Base-by-base conservation (phyloP, 371 early-diverging fungal species). In the Mortierella polycephala region DNA sequence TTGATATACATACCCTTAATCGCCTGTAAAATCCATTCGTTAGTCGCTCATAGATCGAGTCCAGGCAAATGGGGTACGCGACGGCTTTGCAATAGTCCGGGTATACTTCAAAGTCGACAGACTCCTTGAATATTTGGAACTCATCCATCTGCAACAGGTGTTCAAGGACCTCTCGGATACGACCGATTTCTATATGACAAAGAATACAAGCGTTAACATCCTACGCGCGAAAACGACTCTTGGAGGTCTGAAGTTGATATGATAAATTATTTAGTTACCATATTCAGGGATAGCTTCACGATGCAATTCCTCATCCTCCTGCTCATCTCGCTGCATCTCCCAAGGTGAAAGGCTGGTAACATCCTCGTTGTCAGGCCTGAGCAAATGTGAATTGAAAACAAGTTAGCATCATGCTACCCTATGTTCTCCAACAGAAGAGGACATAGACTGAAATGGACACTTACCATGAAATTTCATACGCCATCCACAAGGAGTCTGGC, bases 1-100 rank as follows among this genome's bases (percentile, higher is more conserved):
- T 18, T 21, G 2, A 13, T 18, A 9, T 1, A 20, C 59, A 61
- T 83, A 82, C 92, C 64, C 86, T 87, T 45, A 80, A 50, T 4
- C 86, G 83, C n/a, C 94, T 83, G 66, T 93, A 93, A 66, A 86
- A 93, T 7, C 82, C 75, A 64, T 83, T 88, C 0, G 80, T 60
- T 9, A 93, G 58, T 37, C 94, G 85, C 41, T 87, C 85, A 7
- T 65, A 54, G 14, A 93, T 83, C 40, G 87, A 84, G 44, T 88
- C 84, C 23, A 94, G 66, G 55, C 91, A 91, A 21, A 92, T 88
- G 0, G 94, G 94, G 50, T 94, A 92, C 0, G 94, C 90, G 37
- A 94, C 81, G 41, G 84, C 66, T 12, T 85, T 74, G 49, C 90
- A 81, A 75, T 94, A 94, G 47, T 88, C 84, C 0, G 90, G 87